Evolutionary conservation across 176 grass and related monocot species (phyloP).

Genomic region (Hordeum marinum): DNA sequence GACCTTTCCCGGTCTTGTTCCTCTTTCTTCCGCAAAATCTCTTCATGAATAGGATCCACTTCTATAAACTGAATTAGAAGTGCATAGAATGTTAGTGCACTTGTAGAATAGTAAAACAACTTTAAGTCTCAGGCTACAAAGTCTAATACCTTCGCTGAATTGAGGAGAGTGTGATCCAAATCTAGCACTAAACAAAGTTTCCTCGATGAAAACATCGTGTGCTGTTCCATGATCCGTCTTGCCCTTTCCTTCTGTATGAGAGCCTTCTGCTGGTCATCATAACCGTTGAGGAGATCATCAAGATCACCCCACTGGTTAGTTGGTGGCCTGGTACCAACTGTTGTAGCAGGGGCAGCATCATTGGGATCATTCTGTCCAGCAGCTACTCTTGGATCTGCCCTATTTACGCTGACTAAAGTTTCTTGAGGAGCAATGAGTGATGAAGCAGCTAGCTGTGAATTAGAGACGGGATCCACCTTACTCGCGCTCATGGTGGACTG

Average conservation of each 20-base stretch:
- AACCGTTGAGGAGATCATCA: slow-evolving; percentile 84
- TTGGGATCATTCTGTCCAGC: slow-evolving; percentile 34
- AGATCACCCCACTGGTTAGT: slow-evolving; percentile 59
- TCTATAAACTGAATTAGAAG: slow-evolving; percentile 68
- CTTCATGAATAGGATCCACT: slow-evolving; percentile 75
- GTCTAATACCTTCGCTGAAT: slow-evolving; percentile 85
- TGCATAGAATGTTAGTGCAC: not conserved
- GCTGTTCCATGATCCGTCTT: slow-evolving; percentile 82
- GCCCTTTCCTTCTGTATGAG: slow-evolving; percentile 96
- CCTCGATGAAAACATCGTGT: slow-evolving; percentile 72
- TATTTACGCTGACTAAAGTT: slow-evolving; percentile 24
- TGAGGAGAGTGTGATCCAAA: slow-evolving; percentile 96
- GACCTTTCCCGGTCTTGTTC: slow-evolving; percentile 70
- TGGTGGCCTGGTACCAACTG: slow-evolving; percentile 15
- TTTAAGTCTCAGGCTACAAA: not conserved
- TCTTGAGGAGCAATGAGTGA: slow-evolving; percentile 25
- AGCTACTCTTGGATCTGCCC: slow-evolving; percentile 14
- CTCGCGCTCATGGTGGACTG: slow-evolving; percentile 15
- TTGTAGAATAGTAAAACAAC: slow-evolving; percentile 22
- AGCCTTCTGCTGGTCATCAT: slow-evolving; percentile 87
- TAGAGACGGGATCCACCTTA: slow-evolving; percentile 35
- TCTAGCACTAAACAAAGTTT: slow-evolving; percentile 98
- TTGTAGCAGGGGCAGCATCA: slow-evolving; percentile 22
- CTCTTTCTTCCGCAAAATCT: slow-evolving; percentile 89
- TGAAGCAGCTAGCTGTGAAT: slow-evolving; percentile 54